Evolutionary conservation across 139 green algal species (phyloP).

Genomic region (Microglena sp.): DNA sequence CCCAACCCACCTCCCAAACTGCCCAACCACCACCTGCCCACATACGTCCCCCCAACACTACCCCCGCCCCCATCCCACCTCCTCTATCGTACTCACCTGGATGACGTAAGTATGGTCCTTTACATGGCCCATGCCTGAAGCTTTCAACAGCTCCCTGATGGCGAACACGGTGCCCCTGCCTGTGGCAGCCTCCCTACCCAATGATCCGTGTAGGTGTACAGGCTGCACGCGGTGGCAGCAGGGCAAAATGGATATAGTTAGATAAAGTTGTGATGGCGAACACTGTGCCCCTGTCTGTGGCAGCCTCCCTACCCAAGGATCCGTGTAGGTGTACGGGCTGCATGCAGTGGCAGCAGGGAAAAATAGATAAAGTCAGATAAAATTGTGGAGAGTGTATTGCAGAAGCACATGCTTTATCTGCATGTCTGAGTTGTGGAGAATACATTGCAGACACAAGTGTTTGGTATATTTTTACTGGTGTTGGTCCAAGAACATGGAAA

Average conservation of each 20-base stretch:
- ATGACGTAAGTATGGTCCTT: conserved; percentile 68
- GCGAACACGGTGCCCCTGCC: conserved; percentile 71
- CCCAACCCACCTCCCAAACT: no score
- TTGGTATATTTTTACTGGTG: no score
- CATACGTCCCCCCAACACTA: no score
- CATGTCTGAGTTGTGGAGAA: no score
- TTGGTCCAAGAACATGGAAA: no score
- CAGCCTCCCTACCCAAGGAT: conserved; percentile 68
- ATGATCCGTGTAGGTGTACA: conserved; percentile 73
- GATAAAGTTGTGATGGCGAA: conserved; percentile 56
- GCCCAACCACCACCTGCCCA: no score
- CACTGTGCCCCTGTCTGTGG: conserved; percentile 70
- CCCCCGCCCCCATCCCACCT: no score
- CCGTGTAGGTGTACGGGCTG: conserved; percentile 83
- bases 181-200: conserved; percentile 76
- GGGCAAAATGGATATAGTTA: no score
- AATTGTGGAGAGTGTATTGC: no score
- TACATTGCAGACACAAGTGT: no score
- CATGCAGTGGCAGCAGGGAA: not conserved
- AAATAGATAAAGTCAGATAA: no score
- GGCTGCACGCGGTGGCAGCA: conserved; percentile 39
- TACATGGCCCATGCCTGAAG: conserved; percentile 31
- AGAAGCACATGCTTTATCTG: no score
- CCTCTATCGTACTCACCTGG: conserved; percentile 58
- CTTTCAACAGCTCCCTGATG: conserved; percentile 60